phyloP scores from a whole-genome alignment of 1,284 basidiomycete genomes.

The Leccinum laetum region DNA sequence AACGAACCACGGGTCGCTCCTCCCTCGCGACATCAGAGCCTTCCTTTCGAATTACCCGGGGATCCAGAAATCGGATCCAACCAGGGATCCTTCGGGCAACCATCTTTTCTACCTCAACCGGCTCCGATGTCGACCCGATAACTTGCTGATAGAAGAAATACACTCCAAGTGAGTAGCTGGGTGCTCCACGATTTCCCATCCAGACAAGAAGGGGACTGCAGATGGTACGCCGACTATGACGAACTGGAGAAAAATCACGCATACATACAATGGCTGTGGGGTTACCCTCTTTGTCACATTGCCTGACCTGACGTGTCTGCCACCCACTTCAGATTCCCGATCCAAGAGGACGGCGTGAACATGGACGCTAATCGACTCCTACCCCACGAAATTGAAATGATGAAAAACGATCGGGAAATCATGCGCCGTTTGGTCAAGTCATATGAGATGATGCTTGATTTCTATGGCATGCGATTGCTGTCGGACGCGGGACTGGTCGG shows the following conservation, averaged over 20 bases:
- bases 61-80: constrained; percentile 36
- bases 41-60: constrained; percentile 66
- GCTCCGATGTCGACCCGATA: constrained; percentile 59
- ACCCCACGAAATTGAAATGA: constrained; percentile 59
- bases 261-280: constrained; percentile 76
- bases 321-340: constrained; percentile 52
- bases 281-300: neutral
- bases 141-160: constrained; percentile 61
- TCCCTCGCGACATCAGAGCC: constrained; percentile 58
- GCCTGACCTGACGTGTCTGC: constrained; percentile 1
- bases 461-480: constrained; percentile 69
- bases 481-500: constrained; percentile 56
- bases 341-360: constrained; percentile 72
- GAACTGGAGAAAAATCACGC: constrained; percentile 70
- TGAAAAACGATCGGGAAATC: constrained; percentile 53
- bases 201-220: constrained; percentile 23
- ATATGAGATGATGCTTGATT: constrained; percentile 72
- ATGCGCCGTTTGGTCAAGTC: constrained; percentile 55
- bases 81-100: constrained; percentile 44
- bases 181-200: neutral
- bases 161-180: constrained; percentile 49
- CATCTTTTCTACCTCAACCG: constrained; percentile 64
- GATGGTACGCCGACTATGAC: constrained; percentile 64
- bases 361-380: constrained; percentile 64
- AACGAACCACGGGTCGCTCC: constrained; percentile 2